Percentiles rank a stretch among this genome's conserved stretches.
Conservation (phyloP, 306 rosid genomes). For the Cucumis melo region DNA sequence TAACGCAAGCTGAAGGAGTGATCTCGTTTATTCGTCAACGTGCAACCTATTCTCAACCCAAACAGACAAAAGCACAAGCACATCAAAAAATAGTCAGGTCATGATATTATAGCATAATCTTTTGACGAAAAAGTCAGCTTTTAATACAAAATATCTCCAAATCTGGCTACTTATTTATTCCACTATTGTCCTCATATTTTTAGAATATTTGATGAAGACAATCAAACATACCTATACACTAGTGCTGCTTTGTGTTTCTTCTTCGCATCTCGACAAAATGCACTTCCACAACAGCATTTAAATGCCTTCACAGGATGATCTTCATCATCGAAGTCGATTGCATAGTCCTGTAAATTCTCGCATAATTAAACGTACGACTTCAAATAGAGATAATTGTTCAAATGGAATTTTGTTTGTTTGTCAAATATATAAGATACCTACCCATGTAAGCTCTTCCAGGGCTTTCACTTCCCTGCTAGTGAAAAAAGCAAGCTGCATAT, state of each 20-base stretch:
- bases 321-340: conserved; percentile 63
- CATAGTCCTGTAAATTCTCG: conserved; percentile 57
- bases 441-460: conserved; percentile 83
- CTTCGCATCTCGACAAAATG: conserved; percentile 38
- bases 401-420: background rate
- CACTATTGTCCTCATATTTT: too few relatives aligned
- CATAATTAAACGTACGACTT: background rate
- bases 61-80: too few relatives aligned
- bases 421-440: conserved; percentile 17
- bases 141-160: too few relatives aligned
- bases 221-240: background rate
- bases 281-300: conserved; percentile 58
- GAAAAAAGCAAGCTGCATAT: conserved; percentile 73
- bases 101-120: too few relatives aligned
- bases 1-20: too few relatives aligned
- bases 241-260: conserved; percentile 31
- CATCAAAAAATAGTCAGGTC: too few relatives aligned
- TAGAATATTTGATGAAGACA: background rate
- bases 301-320: conserved; percentile 76
- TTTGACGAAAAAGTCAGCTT: too few relatives aligned
- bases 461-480: conserved; percentile 58
- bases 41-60: too few relatives aligned
- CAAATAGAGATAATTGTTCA: background rate
- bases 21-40: too few relatives aligned
- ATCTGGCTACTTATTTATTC: too few relatives aligned